These are phyloP conservation scores for Emergomyces pasteurianus DNA, from an alignment of 2,329 filamentous ascomycete genomes.

Conservation along the genomic window DNA sequence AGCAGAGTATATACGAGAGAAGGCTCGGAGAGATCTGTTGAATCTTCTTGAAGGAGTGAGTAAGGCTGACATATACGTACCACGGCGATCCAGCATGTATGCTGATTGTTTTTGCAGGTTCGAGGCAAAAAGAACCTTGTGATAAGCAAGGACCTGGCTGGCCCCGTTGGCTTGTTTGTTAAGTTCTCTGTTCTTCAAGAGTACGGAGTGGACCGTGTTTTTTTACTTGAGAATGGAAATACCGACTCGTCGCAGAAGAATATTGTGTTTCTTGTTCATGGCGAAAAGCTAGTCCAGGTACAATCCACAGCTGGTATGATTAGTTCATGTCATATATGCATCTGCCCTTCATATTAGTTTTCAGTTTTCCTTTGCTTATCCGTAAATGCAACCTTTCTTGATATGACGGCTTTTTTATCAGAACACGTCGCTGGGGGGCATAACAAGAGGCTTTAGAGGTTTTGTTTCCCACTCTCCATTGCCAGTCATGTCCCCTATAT, in stretches of 20 bases:
- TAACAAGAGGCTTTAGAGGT: constrained; percentile 51
- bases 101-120: constrained; percentile 49
- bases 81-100: constrained; percentile 8
- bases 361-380: constrained; percentile 2
- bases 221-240: constrained; percentile 92
- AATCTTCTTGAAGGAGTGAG: constrained; percentile 90
- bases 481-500: constrained; percentile 48
- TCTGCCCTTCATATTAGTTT: constrained; percentile 4
- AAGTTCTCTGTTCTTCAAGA: constrained; percentile 94
- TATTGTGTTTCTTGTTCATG: constrained; percentile 83
- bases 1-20: constrained; percentile 36
- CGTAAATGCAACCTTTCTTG: neutral
- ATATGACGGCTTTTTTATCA: constrained; percentile 1
- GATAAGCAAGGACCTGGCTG: constrained; percentile 80
- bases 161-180: constrained; percentile 79
- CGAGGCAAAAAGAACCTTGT: constrained; percentile 98
- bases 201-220: constrained; percentile 95
- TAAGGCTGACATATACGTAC: constrained; percentile 32
- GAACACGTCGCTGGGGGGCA: constrained; percentile 30
- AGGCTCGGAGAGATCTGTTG: constrained; percentile 75
- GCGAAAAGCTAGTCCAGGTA: constrained; percentile 75
- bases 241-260: constrained; percentile 90
- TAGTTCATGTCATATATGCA: constrained; percentile 13
- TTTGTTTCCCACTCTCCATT: constrained; percentile 41
- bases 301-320: constrained; percentile 76